Evolutionary conservation across 495 filamentous ascomycete genomes (phyloP).

Genomic region (Monascus purpureus): DNA sequence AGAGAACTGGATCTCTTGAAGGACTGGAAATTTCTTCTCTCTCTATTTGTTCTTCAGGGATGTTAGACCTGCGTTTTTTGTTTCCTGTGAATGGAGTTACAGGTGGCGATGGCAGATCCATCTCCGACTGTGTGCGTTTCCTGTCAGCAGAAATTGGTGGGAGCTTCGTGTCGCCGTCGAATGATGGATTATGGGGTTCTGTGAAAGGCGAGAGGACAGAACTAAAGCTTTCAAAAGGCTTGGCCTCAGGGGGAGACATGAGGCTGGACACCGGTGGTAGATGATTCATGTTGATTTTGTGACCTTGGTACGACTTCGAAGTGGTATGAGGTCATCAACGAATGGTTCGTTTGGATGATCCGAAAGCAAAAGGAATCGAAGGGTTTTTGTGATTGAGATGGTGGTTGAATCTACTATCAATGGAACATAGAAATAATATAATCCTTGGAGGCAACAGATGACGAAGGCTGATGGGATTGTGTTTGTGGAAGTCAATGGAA

Average conservation of each 20-base stretch:
- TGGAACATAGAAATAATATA: background rate
- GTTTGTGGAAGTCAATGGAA: constrained; percentile 30
- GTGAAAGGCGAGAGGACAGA: constrained; percentile 20
- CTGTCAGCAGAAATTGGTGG: constrained; percentile 36
- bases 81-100: constrained; percentile 51
- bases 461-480: constrained; percentile 12
- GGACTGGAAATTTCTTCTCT: constrained; percentile 16
- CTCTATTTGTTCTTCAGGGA: constrained; percentile 29
- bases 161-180: constrained; percentile 28
- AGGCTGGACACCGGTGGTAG: constrained; percentile 44
- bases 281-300: constrained; percentile 31
- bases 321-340: constrained; percentile 16
- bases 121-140: constrained; percentile 33
- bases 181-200: constrained; percentile 15
- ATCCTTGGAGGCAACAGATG: constrained; percentile 2
- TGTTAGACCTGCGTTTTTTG: constrained; percentile 32
- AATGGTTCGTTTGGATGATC: too few relatives aligned
- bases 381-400: background rate
- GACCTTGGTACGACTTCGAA: constrained; percentile 10
- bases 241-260: constrained; percentile 62
- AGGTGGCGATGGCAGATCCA: constrained; percentile 54
- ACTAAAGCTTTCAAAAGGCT: constrained; percentile 47
- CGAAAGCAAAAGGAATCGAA: too few relatives aligned
- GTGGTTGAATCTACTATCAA: background rate
- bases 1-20: constrained; percentile 48